These are phyloP conservation scores for Asterochloris erici DNA, from an alignment of 139 green algal genomes.

Conservation along the genomic window DNA sequence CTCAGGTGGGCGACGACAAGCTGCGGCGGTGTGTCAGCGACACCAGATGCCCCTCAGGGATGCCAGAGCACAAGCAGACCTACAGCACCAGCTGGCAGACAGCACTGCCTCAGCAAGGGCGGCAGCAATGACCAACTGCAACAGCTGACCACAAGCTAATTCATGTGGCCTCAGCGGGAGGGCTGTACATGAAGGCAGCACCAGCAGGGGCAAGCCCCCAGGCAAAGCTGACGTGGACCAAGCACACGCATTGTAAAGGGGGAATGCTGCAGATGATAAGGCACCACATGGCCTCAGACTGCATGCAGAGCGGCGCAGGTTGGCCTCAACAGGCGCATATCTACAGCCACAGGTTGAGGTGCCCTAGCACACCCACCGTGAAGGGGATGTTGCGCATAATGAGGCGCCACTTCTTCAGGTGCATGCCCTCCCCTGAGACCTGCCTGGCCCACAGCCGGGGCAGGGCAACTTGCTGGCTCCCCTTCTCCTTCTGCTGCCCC, in stretches of 20 bases:
- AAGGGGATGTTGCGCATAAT: constrained; percentile 92
- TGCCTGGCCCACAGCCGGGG: constrained; percentile 42
- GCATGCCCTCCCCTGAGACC: constrained; percentile 77
- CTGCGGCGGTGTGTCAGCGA: background rate
- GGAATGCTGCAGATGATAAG: too few species aligned
- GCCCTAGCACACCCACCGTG: constrained; percentile 52
- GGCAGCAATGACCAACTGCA: too few species aligned
- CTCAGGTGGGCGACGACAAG: background rate
- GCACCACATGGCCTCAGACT: background rate
- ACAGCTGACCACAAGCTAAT: too few species aligned
- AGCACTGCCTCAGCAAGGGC: too few species aligned
- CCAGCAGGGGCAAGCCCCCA: too few species aligned
- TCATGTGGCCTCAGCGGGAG: too few species aligned
- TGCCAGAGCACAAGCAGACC: too few species aligned
- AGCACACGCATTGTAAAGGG: background rate
- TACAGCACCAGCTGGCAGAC: too few species aligned
- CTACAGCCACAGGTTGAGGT: background rate
- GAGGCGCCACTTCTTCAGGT: constrained; percentile 87
- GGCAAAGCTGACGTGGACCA: too few species aligned
- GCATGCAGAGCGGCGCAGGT: too few species aligned
- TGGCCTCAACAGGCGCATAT: background rate
- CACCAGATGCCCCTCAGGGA: too few species aligned
- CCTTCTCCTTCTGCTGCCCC: background rate
- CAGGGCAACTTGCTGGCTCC: background rate
- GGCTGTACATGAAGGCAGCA: too few species aligned